These are phyloP conservation scores for Phlyctochytrium arcticum DNA, from an alignment of 192 early-diverging fungal genomes.

Conservation along the genomic window DNA sequence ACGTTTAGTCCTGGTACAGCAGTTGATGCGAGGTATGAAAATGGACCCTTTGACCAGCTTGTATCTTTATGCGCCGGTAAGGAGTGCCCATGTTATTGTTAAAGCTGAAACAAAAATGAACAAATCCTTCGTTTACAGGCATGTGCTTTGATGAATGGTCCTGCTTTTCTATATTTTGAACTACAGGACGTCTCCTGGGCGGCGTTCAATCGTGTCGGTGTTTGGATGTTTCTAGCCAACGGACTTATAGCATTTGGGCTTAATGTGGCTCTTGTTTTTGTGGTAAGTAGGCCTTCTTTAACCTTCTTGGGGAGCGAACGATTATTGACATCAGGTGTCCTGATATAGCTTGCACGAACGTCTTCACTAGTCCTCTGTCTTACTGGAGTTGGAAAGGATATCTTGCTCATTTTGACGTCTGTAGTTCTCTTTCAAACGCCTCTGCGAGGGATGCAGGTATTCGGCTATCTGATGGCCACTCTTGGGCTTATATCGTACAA, in stretches of 20 bases:
- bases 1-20: slow-evolving; percentile 29
- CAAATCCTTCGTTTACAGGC: slow-evolving; percentile 13
- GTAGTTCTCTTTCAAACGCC: not conserved
- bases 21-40: slow-evolving; percentile 28
- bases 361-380: not conserved
- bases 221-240: slow-evolving; percentile 20
- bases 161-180: slow-evolving; percentile 27
- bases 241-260: slow-evolving; percentile 28
- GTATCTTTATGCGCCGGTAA: slow-evolving; percentile 38
- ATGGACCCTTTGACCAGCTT: slow-evolving; percentile 33
- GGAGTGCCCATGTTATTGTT: not conserved
- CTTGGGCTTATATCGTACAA: slow-evolving; percentile 3
- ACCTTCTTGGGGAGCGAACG: not conserved
- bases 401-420: not conserved
- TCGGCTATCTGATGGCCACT: slow-evolving; percentile 11
- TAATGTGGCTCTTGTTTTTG: slow-evolving; percentile 29
- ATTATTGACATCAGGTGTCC: not conserved
- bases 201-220: slow-evolving; percentile 6
- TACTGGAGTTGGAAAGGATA: slow-evolving; percentile 1
- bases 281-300: slow-evolving; percentile 7
- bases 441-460: not conserved
- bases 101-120: not conserved
- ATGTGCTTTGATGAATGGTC: slow-evolving; percentile 33
- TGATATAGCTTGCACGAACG: not conserved
- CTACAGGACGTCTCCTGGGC: not conserved